Evolutionary conservation across 2,329 filamentous ascomycete genomes (phyloP).

Genomic region (Pyrenophora seminiperda): DNA sequence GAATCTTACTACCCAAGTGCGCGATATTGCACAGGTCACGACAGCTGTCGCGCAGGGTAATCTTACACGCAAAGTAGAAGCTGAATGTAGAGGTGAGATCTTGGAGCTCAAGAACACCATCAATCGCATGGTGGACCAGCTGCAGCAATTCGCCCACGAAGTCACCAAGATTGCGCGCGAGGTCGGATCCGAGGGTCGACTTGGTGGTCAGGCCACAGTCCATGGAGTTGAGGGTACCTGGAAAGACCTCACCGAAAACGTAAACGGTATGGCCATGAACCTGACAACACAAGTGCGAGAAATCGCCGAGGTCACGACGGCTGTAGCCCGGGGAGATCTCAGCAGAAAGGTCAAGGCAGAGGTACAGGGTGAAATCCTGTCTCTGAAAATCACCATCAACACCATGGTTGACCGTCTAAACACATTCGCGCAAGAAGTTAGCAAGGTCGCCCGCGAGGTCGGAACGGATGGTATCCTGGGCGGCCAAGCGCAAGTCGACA

Average conservation of each 20-base stretch:
- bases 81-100: constrained; percentile 59
- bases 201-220: constrained; percentile 59
- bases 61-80: constrained; percentile 58
- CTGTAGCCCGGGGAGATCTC: constrained; percentile 58
- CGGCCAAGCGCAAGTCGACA: constrained; percentile 67
- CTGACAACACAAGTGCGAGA: constrained; percentile 59
- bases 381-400: constrained; percentile 83
- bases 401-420: constrained; percentile 69
- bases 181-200: constrained; percentile 58
- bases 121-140: constrained; percentile 60
- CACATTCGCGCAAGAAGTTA: constrained; percentile 68
- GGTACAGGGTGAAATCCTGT: constrained; percentile 58
- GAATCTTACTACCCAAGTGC: constrained; percentile 59
- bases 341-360: constrained; percentile 59
- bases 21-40: constrained; percentile 60
- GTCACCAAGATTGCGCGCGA: constrained; percentile 59
- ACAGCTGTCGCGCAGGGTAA: constrained; percentile 59
- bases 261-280: constrained; percentile 60
- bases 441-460: constrained; percentile 68
- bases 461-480: constrained; percentile 68
- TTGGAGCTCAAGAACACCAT: constrained; percentile 58
- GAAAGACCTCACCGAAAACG: constrained; percentile 60
- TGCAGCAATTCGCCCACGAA: constrained; percentile 59
- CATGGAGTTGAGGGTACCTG: constrained; percentile 60
- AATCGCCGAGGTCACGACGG: constrained; percentile 60